Percentiles rank a stretch among this genome's conserved stretches.
These are phyloP conservation scores for Chalciporus piperatus DNA, from an alignment of 768 basidiomycete genomes.

Conservation along the genomic window DNA sequence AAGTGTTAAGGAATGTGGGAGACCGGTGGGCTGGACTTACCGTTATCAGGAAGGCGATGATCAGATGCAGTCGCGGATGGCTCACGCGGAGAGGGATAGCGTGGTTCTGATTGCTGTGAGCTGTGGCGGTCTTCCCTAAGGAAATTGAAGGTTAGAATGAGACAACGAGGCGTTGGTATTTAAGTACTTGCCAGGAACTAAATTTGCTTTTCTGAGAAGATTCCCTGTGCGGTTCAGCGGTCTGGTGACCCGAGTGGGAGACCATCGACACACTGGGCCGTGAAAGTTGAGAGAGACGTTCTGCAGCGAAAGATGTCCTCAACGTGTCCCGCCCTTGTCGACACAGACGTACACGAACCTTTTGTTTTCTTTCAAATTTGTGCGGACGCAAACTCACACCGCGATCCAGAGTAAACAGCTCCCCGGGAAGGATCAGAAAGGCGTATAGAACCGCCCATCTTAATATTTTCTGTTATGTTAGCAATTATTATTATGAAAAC, in stretches of 20 bases:
- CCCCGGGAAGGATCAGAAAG: neutral
- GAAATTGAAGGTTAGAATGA: slow-evolving; percentile 16
- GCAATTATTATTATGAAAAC: slow-evolving; percentile 3
- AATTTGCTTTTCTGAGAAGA: slow-evolving; percentile 22
- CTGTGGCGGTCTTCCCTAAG: slow-evolving; percentile 29
- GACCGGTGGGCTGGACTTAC: slow-evolving; percentile 22
- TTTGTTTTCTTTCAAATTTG: slow-evolving; percentile 1
- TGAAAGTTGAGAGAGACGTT: too few relatives aligned
- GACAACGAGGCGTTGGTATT: slow-evolving; percentile 18
- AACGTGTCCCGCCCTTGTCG: slow-evolving; percentile 8
- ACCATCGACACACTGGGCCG: slow-evolving; percentile 17
- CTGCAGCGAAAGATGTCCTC: slow-evolving; percentile 1
- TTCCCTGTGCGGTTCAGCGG: slow-evolving; percentile 26
- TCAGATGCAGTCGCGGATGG: slow-evolving; percentile 25
- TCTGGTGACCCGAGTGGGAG: slow-evolving; percentile 32
- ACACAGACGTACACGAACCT: neutral
- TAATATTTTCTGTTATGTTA: slow-evolving; percentile 12
- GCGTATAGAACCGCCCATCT: slow-evolving; percentile 9
- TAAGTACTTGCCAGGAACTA: slow-evolving; percentile 28
- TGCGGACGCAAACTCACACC: slow-evolving; percentile 8
- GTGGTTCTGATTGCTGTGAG: slow-evolving; percentile 20
- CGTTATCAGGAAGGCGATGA: slow-evolving; percentile 34
- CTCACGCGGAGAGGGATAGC: slow-evolving; percentile 21
- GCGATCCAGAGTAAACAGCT: slow-evolving; percentile 5
- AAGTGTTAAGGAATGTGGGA: slow-evolving; percentile 27